A percentile compares a stretch with the other conserved stretches of the same genome.
Conservation (phyloP, 2,329 filamentous ascomycete genomes). For the Penicillium brasilianum region DNA sequence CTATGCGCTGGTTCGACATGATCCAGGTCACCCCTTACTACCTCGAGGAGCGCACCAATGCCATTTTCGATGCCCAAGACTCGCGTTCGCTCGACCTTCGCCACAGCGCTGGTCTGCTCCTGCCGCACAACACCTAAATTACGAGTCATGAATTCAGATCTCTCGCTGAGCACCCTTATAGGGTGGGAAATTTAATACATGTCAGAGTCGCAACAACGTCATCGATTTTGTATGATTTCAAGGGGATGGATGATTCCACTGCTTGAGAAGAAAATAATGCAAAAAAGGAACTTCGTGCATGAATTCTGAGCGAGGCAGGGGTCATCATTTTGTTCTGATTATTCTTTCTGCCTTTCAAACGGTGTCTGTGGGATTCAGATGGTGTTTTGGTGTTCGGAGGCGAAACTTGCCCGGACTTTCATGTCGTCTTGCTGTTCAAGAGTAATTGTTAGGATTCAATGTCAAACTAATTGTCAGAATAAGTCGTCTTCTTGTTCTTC, state of each 20-base stretch:
- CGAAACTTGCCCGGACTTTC: neutral
- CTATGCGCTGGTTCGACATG: slow-evolving; percentile 49
- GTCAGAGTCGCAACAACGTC: neutral
- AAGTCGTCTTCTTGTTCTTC: neutral
- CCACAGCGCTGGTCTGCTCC: slow-evolving; percentile 44
- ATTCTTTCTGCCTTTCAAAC: neutral
- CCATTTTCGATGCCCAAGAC: slow-evolving; percentile 46
- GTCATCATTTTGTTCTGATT: neutral
- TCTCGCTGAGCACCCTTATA: neutral
- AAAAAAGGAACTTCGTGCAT: neutral
- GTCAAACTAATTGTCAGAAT: neutral
- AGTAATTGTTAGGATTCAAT: neutral
- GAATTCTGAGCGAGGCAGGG: neutral
- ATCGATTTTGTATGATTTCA: slow-evolving; percentile 5
- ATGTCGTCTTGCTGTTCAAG: neutral
- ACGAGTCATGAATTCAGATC: neutral
- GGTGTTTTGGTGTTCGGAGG: slow-evolving; percentile 6
- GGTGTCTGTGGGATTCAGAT: neutral
- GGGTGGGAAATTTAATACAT: neutral
- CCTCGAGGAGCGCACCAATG: slow-evolving; percentile 45
- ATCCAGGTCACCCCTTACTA: slow-evolving; percentile 46
- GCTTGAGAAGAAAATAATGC: neutral
- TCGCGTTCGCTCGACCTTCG: slow-evolving; percentile 50
- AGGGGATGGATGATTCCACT: neutral
- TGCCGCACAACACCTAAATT: slow-evolving; percentile 24